Evolutionary conservation across 1,139 yeast species (phyloP).

Genomic region (Geotrichum australiense): DNA sequence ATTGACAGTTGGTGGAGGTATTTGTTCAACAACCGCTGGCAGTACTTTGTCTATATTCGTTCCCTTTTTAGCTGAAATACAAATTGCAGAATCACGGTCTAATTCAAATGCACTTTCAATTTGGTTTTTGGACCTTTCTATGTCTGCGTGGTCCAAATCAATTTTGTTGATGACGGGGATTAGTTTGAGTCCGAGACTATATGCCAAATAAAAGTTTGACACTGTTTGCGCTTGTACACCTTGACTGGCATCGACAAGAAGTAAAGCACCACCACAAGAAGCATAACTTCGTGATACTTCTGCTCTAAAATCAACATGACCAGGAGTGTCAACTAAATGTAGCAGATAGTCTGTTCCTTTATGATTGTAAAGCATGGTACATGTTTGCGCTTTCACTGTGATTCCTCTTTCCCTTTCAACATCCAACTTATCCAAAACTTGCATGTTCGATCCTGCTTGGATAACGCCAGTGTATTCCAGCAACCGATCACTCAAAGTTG

Average conservation of each 20-base stretch:
- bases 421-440: conserved; percentile 85
- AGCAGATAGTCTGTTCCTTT: conserved; percentile 67
- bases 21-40: conserved; percentile 70
- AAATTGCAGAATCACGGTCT: conserved; percentile 63
- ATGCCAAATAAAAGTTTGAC: conserved; percentile 87
- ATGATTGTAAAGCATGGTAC: conserved; percentile 80
- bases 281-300: conserved; percentile 94
- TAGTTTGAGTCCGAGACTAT: conserved; percentile 71
- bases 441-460: conserved; percentile 66
- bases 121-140: conserved; percentile 73
- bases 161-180: conserved; percentile 90
- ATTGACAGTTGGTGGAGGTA: conserved; percentile 67
- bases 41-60: conserved; percentile 64
- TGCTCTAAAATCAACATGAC: conserved; percentile 93
- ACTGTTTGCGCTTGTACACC: conserved; percentile 98
- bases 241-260: conserved; percentile 89
- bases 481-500: conserved; percentile 81
- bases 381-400: conserved; percentile 95
- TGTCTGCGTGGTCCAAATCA: conserved; percentile 84
- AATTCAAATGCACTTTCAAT: conserved; percentile 79
- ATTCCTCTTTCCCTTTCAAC: conserved; percentile 95
- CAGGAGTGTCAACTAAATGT: conserved; percentile 95
- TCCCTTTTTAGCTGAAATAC: conserved; percentile 92
- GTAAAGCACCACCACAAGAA: conserved; percentile 89
- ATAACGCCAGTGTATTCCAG: conserved; percentile 87